Conservation (phyloP, 495 filamentous ascomycete species). For the Niebla homalea region DNA sequence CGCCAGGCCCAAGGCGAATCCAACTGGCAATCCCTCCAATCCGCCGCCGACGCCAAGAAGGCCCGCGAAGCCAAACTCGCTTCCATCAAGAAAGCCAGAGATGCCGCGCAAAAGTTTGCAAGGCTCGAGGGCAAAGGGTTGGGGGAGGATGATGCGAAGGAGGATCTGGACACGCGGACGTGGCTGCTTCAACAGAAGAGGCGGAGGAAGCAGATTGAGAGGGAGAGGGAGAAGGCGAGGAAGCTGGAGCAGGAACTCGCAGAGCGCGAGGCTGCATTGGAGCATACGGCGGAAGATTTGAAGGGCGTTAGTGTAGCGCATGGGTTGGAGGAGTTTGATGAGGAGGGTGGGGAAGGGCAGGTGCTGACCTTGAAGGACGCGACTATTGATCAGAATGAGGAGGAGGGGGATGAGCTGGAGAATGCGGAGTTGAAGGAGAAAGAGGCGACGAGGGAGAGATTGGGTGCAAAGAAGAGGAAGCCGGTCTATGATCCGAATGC, state of each 20-base stretch:
- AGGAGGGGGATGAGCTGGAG: constrained; percentile 86
- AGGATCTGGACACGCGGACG: constrained; percentile 57
- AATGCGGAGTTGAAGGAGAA: constrained; percentile 64
- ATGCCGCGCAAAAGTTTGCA: constrained; percentile 59
- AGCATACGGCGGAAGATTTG: constrained; percentile 71
- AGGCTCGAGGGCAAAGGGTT: constrained; percentile 69
- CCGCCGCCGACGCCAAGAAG: constrained; percentile 50
- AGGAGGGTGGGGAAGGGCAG: constrained; percentile 61
- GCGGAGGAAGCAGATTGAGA: constrained; percentile 75
- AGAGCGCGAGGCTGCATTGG: constrained; percentile 40
- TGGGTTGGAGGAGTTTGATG: constrained; percentile 52
- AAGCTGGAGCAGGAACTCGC: constrained; percentile 66
- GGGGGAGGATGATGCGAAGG: constrained; percentile 54
- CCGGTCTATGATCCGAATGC: constrained; percentile 78
- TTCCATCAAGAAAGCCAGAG: constrained; percentile 78
- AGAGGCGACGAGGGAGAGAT: constrained; percentile 61
- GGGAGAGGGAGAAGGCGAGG: constrained; percentile 43
- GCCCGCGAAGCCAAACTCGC: constrained; percentile 64
- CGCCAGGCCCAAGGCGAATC: constrained; percentile 64
- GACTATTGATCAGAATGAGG: constrained; percentile 71
- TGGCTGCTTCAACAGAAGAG: constrained; percentile 86
- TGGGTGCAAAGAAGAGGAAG: constrained; percentile 85
- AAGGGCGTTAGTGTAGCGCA: constrained; percentile 87
- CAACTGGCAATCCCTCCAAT: constrained; percentile 56
- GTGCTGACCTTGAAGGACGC: constrained; percentile 85